These are phyloP conservation scores for Neocatenulostroma microsporum DNA, from an alignment of 2,329 filamentous ascomycete genomes.

Conservation along the genomic window DNA sequence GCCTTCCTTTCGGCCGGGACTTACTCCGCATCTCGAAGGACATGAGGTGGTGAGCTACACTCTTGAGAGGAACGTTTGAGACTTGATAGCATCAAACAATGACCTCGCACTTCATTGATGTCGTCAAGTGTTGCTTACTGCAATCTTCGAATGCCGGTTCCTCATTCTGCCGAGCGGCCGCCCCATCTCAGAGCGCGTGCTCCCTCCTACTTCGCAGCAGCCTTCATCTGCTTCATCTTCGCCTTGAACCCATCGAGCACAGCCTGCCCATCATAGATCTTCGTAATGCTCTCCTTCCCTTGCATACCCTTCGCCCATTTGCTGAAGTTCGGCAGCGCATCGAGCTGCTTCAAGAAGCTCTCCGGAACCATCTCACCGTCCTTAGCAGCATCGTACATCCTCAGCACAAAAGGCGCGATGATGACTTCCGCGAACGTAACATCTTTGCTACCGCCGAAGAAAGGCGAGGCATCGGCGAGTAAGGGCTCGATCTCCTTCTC, in stretches of 20 bases:
- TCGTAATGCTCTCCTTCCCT: slow-evolving; percentile 52
- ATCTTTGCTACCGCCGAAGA: slow-evolving; percentile 40
- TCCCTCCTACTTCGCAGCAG: slow-evolving; percentile 11
- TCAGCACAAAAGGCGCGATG: slow-evolving; percentile 59
- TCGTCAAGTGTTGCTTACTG: no score
- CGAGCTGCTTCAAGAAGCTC: slow-evolving; percentile 41
- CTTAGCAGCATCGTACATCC: slow-evolving; percentile 50
- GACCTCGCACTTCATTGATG: no score
- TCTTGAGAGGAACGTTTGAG: no score
- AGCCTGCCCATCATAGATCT: slow-evolving; percentile 49
- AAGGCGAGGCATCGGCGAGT: slow-evolving; percentile 42
- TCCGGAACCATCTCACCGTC: slow-evolving; percentile 47
- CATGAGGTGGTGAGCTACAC: no score
- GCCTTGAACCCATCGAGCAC: slow-evolving; percentile 37
- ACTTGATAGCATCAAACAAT: no score
- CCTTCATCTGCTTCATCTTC: slow-evolving; percentile 35
- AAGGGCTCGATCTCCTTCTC: slow-evolving; percentile 68
- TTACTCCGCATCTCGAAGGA: no score
- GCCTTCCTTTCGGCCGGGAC: no score
- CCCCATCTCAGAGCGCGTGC: no score
- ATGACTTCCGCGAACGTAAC: slow-evolving; percentile 68
- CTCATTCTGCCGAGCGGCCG: no score
- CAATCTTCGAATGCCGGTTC: no score
- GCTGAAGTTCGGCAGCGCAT: slow-evolving; percentile 50
- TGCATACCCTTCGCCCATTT: slow-evolving; percentile 24